Evolutionary conservation across 2,329 filamentous ascomycete genomes (phyloP), one percentile per base, ranked within the genome.

Genomic region (Dothistroma pini): DNA sequence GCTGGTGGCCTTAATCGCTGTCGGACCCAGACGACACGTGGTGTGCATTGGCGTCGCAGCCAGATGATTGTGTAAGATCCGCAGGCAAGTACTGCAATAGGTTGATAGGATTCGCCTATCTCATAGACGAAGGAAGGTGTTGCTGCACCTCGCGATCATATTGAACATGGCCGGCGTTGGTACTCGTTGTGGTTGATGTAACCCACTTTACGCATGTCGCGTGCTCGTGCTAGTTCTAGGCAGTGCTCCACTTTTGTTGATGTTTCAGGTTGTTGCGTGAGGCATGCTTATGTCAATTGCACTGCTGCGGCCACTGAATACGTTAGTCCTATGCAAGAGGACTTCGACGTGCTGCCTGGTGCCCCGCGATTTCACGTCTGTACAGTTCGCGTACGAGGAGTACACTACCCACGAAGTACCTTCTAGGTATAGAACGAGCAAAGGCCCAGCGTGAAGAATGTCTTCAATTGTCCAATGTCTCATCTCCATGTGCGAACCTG

Each of bases 341-440:
- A 67, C 48, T 52, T 63, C n/a, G 65, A 57, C 48, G 59, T 21
- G 54, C 49, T 16, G 61, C 59, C 61, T 67, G 65, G 54, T 61
- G 59, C 65, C 65, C 9, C 63, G 65, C 21, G 65, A 60, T 2
- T 62, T 65, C 55, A 67, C 65, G 55, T 9, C 41, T n/a, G 16
- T 44, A 5, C 16, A 44, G 41, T 14, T 19, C n/a, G 41, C 41
- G 4, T n/a, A 29, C 21, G 48, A 29, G 19, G 21, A 12, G 7
- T 16, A 10, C 6, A 7, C 7, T 51, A 21, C 6, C 48, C 48
- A 51, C 29, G 21, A 51, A 6, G 48, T 14, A n/a, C 8, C 25
- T 11, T 4, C 3, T n/a, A 4, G 41, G n/a, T 19, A 51, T 5
- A 5, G 3, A 9, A 4, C 11, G 34, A 25, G 29, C 25, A 35